Evolutionary conservation across 176 grass and related monocot species (phyloP).

Genomic region (Carex littledalei): DNA sequence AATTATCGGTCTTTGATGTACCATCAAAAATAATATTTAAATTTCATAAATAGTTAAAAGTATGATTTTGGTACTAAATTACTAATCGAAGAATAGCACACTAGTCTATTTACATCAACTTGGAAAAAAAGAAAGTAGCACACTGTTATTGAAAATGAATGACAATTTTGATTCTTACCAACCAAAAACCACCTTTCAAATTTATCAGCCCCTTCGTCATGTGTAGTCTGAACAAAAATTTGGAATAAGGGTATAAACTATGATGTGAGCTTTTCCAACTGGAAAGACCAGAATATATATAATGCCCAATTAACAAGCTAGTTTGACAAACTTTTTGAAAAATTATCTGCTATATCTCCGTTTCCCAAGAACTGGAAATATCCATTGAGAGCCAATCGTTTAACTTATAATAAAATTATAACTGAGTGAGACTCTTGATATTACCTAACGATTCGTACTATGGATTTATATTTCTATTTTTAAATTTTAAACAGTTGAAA

Average conservation of each 20-base stretch:
- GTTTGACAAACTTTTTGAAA: constrained; percentile 1
- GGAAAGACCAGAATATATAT: not conserved
- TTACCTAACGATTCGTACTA: no score
- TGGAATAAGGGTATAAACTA: not conserved
- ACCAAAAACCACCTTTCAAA: constrained; percentile 11
- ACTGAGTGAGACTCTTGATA: no score
- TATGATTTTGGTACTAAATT: no score
- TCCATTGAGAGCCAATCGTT: not conserved
- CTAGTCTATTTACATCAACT: no score
- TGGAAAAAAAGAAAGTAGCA: no score
- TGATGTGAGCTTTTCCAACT: not conserved
- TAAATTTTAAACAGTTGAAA: no score
- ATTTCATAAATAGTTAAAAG: no score
- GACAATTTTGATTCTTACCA: not conserved
- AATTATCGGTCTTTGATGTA: no score
- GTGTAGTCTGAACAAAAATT: constrained; percentile 6
- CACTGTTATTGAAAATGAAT: not conserved
- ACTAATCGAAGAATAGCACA: no score
- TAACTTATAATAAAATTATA: no score
- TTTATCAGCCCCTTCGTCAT: not conserved
- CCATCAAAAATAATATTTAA: no score
- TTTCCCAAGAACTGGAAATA: not conserved
- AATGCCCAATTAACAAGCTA: not conserved
- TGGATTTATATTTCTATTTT: no score
- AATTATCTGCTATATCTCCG: not conserved